Evolutionary conservation across 1,139 yeast species (phyloP).

Genomic region (Debaryomycetaceae sp.): DNA sequence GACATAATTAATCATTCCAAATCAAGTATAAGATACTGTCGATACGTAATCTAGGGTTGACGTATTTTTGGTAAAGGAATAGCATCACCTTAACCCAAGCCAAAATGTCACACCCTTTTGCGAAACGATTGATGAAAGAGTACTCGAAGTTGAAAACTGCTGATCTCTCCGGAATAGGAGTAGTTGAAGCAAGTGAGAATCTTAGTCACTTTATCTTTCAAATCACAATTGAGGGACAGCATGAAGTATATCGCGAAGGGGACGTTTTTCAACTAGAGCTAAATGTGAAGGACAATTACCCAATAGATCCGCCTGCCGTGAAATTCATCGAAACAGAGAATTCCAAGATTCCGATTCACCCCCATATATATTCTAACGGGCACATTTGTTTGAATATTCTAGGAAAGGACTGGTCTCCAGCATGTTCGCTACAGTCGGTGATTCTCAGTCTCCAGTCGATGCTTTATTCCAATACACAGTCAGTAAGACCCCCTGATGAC

Average conservation of each 20-base stretch:
- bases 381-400: slow-evolving; percentile 65
- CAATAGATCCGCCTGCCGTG: slow-evolving; percentile 63
- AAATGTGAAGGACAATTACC: slow-evolving; percentile 48
- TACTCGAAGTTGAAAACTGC: slow-evolving; percentile 20
- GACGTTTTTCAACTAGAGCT: slow-evolving; percentile 35
- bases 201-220: slow-evolving; percentile 22
- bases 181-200: slow-evolving; percentile 20
- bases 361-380: slow-evolving; percentile 72
- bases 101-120: slow-evolving; percentile 25
- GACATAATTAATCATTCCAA: background rate
- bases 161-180: slow-evolving; percentile 26
- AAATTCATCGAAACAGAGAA: slow-evolving; percentile 35
- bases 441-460: slow-evolving; percentile 63
- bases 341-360: slow-evolving; percentile 56
- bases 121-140: slow-evolving; percentile 43
- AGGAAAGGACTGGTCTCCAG: slow-evolving; percentile 74
- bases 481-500: slow-evolving; percentile 57
- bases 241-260: slow-evolving; percentile 28
- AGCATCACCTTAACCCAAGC: no score
- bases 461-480: slow-evolving; percentile 46
- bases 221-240: slow-evolving; percentile 19
- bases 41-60: no score
- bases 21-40: no score
- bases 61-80: no score
- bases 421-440: slow-evolving; percentile 53